phyloP scores from a whole-genome alignment of 2,329 filamentous ascomycete genomes.

The Salinomyces thailandicus region DNA sequence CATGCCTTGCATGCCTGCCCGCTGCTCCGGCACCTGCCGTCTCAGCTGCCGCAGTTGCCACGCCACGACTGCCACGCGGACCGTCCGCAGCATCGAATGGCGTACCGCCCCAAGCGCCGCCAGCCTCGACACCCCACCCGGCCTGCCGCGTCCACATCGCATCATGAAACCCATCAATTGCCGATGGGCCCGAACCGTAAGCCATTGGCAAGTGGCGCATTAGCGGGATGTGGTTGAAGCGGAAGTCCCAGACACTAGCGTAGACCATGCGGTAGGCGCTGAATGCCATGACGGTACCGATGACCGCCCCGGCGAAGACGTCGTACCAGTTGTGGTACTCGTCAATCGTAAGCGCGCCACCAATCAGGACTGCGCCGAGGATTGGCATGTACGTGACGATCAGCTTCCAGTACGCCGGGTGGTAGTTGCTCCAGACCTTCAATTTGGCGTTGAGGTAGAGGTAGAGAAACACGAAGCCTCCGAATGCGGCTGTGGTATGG shows the following conservation, averaged over 20 bases:
- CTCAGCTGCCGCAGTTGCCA: neutral
- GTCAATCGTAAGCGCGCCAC: constrained; percentile 58
- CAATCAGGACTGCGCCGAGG: constrained; percentile 57
- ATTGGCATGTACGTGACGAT: constrained; percentile 54
- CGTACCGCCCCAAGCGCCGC: neutral
- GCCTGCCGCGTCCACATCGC: neutral
- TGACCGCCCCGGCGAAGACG: constrained; percentile 53
- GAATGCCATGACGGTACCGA: constrained; percentile 57
- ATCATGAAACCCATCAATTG: constrained; percentile 1
- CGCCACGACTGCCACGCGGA: neutral
- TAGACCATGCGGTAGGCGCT: constrained; percentile 58
- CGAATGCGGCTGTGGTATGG: constrained; percentile 63
- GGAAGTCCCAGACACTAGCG: constrained; percentile 57
- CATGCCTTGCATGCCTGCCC: neutral
- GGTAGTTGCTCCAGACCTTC: constrained; percentile 63
- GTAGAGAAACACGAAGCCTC: constrained; percentile 58
- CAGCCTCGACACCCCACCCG: neutral
- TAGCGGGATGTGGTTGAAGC: constrained; percentile 56
- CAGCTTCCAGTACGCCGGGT: constrained; percentile 65
- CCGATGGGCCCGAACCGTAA: neutral
- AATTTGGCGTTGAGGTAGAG: constrained; percentile 71
- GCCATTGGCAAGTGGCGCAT: constrained; percentile 32
- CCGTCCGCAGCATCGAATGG: neutral
- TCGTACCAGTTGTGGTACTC: constrained; percentile 71
- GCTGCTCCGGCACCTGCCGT: no score